These are phyloP conservation scores for Pichia eremophila DNA, from an alignment of 805 yeast species.

Conservation along the genomic window DNA sequence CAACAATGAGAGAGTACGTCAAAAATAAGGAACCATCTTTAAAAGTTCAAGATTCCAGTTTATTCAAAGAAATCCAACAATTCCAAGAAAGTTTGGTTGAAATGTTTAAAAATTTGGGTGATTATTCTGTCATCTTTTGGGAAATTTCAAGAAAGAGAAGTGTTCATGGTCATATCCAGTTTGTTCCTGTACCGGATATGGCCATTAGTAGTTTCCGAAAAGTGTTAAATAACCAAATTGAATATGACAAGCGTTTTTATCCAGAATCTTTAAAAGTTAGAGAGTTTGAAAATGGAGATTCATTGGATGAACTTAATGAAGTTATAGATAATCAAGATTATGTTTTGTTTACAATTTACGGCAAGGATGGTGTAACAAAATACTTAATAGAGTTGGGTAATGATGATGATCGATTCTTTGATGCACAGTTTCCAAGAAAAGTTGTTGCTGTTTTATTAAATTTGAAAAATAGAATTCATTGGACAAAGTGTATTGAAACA, in stretches of 20 bases:
- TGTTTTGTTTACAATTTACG: slow-evolving; percentile 5
- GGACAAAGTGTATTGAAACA: slow-evolving; percentile 70
- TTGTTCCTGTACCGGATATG: slow-evolving; percentile 50
- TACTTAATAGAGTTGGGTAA: slow-evolving; percentile 18
- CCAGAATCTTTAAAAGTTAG: slow-evolving; percentile 33
- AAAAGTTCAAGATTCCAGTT: slow-evolving; percentile 24
- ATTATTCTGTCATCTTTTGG: slow-evolving; percentile 49
- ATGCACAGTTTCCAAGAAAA: slow-evolving; percentile 77
- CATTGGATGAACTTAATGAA: slow-evolving; percentile 15
- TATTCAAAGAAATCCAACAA: slow-evolving; percentile 35
- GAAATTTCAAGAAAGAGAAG: slow-evolving; percentile 58
- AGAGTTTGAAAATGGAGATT: slow-evolving; percentile 18
- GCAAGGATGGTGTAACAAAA: slow-evolving; percentile 23
- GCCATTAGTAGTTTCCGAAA: slow-evolving; percentile 32
- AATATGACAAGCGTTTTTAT: slow-evolving; percentile 39
- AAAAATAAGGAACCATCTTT: slow-evolving; percentile 16
- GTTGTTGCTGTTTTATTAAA: slow-evolving; percentile 58
- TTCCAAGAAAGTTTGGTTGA: slow-evolving; percentile 40
- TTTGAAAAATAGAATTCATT: slow-evolving; percentile 52
- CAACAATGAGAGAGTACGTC: slow-evolving; percentile 28
- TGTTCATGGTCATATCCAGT: slow-evolving; percentile 70
- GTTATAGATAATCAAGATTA: slow-evolving; percentile 18
- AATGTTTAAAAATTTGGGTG: slow-evolving; percentile 34
- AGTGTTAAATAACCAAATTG: slow-evolving; percentile 35
- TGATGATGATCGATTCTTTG: slow-evolving; percentile 32